Conservation (phyloP, 2,329 filamentous ascomycete genomes). For the Penicillium freii region DNA sequence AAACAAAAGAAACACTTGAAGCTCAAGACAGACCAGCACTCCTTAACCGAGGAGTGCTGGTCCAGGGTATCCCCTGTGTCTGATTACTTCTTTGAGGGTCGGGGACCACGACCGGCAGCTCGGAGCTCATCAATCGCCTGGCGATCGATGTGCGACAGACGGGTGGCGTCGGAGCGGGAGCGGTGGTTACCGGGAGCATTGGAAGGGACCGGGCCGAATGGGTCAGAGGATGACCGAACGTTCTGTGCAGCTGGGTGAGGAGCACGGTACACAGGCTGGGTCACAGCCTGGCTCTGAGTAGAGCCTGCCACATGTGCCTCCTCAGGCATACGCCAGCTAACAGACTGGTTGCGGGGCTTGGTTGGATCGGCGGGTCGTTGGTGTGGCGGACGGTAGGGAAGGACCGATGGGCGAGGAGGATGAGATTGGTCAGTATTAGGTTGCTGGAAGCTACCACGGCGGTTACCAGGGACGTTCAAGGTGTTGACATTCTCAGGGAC, state of each 20-base stretch:
- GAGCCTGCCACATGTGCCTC: background rate
- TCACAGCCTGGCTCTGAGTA: background rate
- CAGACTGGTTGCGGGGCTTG: background rate
- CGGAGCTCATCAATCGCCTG: background rate
- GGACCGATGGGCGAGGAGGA: background rate
- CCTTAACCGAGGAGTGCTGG: background rate
- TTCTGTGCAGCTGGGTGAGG: slow-evolving; percentile 1
- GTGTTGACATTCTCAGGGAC: background rate
- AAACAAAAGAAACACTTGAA: background rate
- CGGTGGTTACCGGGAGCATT: background rate
- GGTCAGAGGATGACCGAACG: slow-evolving; percentile 3
- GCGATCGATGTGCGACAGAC: background rate
- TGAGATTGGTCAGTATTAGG: background rate
- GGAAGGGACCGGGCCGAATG: background rate
- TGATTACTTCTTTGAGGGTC: background rate
- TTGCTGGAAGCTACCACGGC: background rate
- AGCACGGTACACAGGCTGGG: background rate
- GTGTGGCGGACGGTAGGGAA: background rate
- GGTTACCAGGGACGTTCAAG: background rate
- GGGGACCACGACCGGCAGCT: background rate
- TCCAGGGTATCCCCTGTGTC: too few species aligned
- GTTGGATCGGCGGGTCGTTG: background rate
- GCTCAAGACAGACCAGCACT: background rate
- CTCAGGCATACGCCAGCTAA: background rate
- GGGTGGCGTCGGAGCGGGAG: background rate